These are phyloP conservation scores for Plantago coronopus DNA, from an alignment of 305 asterid genomes.

Conservation along the genomic window DNA sequence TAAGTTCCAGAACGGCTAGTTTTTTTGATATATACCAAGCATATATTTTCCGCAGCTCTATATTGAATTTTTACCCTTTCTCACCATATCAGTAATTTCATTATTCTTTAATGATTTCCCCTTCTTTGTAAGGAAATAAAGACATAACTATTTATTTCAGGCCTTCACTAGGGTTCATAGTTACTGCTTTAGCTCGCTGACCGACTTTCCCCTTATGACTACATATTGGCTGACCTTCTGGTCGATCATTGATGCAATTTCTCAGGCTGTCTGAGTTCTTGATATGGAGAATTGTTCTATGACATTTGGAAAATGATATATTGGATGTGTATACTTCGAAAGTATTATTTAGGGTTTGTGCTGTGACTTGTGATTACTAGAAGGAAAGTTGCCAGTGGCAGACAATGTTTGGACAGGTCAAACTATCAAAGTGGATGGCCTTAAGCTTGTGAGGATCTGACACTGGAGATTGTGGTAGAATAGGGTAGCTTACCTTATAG, in stretches of 20 bases:
- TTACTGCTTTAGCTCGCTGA: background rate
- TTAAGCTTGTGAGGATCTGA: no score
- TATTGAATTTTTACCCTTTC: background rate
- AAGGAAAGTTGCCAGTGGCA: no score
- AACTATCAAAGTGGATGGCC: no score
- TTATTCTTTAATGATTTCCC: background rate
- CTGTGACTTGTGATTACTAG: no score
- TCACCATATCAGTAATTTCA: background rate
- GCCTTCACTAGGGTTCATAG: background rate
- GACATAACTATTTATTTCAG: constrained; percentile 1
- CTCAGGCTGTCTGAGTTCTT: background rate
- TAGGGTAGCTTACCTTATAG: no score
- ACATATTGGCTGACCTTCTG: background rate
- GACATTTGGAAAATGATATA: no score
- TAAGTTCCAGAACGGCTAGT: constrained; percentile 21
- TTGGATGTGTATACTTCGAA: no score
- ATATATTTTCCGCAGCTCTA: background rate
- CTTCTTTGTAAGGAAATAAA: background rate
- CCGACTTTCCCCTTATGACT: background rate
- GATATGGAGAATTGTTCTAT: background rate
- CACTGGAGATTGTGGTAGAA: no score
- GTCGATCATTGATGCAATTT: background rate
- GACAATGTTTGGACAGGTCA: no score
- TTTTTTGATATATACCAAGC: constrained; percentile 11
- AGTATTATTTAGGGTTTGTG: no score